Conservation (phyloP, 2,329 filamentous ascomycete species). For the Neoarthrinium moseri region DNA sequence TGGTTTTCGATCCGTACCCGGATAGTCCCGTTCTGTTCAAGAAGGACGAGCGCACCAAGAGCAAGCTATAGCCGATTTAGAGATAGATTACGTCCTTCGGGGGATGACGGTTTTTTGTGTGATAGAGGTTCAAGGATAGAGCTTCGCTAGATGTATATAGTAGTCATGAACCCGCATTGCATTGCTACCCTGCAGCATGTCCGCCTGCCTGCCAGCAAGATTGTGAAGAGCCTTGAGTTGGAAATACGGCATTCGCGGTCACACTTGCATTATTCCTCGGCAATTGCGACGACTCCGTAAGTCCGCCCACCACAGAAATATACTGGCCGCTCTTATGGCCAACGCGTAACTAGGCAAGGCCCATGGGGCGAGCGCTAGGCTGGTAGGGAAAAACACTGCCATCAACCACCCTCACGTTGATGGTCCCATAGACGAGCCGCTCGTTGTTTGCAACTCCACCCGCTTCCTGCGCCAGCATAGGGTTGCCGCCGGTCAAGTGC, state of each 20-base stretch:
- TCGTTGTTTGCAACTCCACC: conserved; percentile 34
- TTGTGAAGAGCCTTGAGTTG: too few species aligned
- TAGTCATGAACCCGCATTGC: too few species aligned
- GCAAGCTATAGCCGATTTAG: conserved; percentile 40
- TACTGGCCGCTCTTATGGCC: conserved; percentile 9
- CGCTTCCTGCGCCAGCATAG: conserved; percentile 39
- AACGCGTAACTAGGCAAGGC: conserved; percentile 10
- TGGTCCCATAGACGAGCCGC: conserved; percentile 31
- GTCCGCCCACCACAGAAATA: neutral
- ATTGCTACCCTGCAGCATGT: too few species aligned
- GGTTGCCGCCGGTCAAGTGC: conserved; percentile 10
- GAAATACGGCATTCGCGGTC: neutral
- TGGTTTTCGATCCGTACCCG: conserved; percentile 72
- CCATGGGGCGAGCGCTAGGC: conserved; percentile 11
- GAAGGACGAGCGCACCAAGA: conserved; percentile 50
- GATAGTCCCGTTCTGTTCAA: conserved; percentile 60
- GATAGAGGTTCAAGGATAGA: too few species aligned
- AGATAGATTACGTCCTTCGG: neutral
- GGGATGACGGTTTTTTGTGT: neutral
- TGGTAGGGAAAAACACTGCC: conserved; percentile 22
- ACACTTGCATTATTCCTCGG: neutral
- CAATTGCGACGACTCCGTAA: neutral
- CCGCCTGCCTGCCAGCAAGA: too few species aligned
- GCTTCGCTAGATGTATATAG: too few species aligned
- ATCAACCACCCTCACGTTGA: conserved; percentile 29